Evolutionary conservation across 352 stramenopile species (phyloP).

Genomic region (Halophytophthora polymorphica): DNA sequence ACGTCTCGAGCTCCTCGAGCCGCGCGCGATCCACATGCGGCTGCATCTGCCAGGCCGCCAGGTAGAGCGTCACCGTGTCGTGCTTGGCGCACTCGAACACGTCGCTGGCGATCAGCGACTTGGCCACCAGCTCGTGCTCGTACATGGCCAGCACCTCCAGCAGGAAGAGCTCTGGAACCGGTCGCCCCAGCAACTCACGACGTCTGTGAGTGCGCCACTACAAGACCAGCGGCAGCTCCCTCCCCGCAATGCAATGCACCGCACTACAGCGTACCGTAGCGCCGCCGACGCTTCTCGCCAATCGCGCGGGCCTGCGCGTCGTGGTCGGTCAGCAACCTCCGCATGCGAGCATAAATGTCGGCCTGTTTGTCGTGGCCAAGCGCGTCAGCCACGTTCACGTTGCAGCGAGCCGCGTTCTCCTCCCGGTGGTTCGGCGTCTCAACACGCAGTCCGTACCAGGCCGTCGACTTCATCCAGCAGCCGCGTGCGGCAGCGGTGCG

Average conservation of each 20-base stretch:
- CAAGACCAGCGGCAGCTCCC: constrained; percentile 9
- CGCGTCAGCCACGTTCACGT: not conserved
- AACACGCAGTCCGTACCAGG: constrained; percentile 29
- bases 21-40: constrained; percentile 60
- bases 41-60: constrained; percentile 87
- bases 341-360: constrained; percentile 46
- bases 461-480: constrained; percentile 46
- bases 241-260: not conserved
- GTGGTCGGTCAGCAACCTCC: constrained; percentile 23
- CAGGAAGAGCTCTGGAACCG: constrained; percentile 45
- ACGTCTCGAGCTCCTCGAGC: constrained; percentile 58
- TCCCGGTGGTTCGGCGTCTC: not conserved
- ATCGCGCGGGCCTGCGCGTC: constrained; percentile 19
- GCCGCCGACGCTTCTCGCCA: constrained; percentile 26
- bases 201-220: not conserved
- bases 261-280: constrained; percentile 40
- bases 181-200: not conserved
- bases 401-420: not conserved
- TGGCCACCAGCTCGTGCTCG: constrained; percentile 72
- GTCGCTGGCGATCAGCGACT: constrained; percentile 69
- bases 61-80: constrained; percentile 69
- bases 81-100: constrained; percentile 67
- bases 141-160: constrained; percentile 73
- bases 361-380: constrained; percentile 14
- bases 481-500: constrained; percentile 58